Percentiles rank a stretch among this genome's conserved stretches.
Evolutionary conservation across 1,139 yeast species (phyloP).

Genomic region (Taphrina pruni): DNA sequence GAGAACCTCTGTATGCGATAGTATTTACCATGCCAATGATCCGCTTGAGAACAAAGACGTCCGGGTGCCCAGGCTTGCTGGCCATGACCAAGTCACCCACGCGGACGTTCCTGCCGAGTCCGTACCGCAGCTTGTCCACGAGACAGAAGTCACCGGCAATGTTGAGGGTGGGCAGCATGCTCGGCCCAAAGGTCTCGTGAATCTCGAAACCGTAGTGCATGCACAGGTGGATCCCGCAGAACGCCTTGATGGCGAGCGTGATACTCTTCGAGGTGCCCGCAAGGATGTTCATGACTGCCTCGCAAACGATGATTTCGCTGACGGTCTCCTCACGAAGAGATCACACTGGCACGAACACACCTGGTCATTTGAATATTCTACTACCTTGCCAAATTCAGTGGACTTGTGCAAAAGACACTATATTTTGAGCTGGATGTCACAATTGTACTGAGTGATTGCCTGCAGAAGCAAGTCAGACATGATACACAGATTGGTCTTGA

Average conservation of each 20-base stretch:
- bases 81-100: constrained; percentile 92
- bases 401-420: too few species aligned
- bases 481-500: too few species aligned
- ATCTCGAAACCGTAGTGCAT: constrained; percentile 30
- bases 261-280: background rate
- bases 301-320: too few species aligned
- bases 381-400: too few species aligned
- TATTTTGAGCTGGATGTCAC: too few species aligned
- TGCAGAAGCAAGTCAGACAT: too few species aligned
- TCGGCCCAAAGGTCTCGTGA: constrained; percentile 63
- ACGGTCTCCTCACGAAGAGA: too few species aligned
- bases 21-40: constrained; percentile 83
- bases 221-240: constrained; percentile 23
- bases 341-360: too few species aligned
- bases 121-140: constrained; percentile 63
- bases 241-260: constrained; percentile 27
- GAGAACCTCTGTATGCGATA: background rate
- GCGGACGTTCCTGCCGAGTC: constrained; percentile 64
- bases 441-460: too few species aligned
- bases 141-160: constrained; percentile 79
- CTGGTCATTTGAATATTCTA: too few species aligned
- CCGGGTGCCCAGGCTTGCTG: constrained; percentile 85
- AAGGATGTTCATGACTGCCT: background rate
- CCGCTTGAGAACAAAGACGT: constrained; percentile 85
- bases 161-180: constrained; percentile 90